A percentile compares a stretch with the other conserved stretches of the same genome.
These are phyloP conservation scores for Ogataea salicorniae DNA, from an alignment of 805 yeast species.

Conservation along the genomic window DNA sequence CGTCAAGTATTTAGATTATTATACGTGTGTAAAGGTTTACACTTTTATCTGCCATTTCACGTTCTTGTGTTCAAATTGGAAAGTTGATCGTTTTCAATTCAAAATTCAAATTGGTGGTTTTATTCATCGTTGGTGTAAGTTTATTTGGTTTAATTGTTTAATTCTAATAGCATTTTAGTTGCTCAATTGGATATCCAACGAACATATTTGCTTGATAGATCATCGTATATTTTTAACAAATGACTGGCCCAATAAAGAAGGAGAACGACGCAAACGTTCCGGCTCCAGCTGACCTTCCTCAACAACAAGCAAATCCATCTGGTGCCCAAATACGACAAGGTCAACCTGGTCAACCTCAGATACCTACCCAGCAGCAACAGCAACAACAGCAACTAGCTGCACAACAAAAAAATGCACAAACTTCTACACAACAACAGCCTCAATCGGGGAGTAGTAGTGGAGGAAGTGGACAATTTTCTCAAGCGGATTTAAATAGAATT, in stretches of 20 bases:
- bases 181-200: no score
- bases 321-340: constrained; percentile 7
- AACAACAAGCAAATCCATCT: constrained; percentile 3
- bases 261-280: constrained; percentile 8
- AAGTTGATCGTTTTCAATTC: no score
- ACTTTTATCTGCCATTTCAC: no score
- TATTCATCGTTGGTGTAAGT: no score
- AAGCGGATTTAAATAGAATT: constrained; percentile 84
- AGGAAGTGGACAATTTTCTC: constrained; percentile 43
- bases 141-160: no score
- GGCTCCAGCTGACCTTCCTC: constrained; percentile 4
- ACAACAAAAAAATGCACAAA: constrained; percentile 1
- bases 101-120: no score
- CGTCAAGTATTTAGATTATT: no score
- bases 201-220: background rate
- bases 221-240: background rate
- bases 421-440: background rate
- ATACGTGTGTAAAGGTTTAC: no score
- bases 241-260: constrained; percentile 16
- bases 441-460: constrained; percentile 12
- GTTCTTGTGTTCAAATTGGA: no score
- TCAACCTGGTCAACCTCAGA: background rate
- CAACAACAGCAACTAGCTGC: constrained; percentile 3
- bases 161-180: no score
- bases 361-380: constrained; percentile 3